phyloP scores from a whole-genome alignment of 129 eudicot genomes.

The Flaveria trinervia region DNA sequence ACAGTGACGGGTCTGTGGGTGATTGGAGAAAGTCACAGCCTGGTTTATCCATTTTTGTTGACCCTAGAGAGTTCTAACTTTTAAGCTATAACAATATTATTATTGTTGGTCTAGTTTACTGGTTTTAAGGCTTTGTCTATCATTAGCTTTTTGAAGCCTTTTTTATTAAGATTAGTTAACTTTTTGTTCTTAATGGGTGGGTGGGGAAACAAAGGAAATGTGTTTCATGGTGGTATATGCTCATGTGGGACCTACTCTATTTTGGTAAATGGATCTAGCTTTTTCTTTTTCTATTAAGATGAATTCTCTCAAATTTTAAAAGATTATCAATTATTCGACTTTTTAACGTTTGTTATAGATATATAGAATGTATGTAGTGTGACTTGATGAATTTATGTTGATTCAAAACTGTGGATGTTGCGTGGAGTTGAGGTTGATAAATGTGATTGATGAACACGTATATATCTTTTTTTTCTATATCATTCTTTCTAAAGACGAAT shows the following conservation, averaged over 20 bases:
- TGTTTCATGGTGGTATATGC: conserved; percentile 31
- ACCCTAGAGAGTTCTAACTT: conserved; percentile 84
- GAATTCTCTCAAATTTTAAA: background rate
- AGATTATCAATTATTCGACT: background rate
- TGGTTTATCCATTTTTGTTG: conserved; percentile 88
- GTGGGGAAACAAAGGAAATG: conserved; percentile 33
- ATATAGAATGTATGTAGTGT: background rate
- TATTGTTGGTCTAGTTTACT: conserved; percentile 28
- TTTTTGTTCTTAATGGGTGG: conserved; percentile 38
- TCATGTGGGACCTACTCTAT: conserved; percentile 19
- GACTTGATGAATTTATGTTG: background rate
- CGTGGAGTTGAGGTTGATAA: background rate
- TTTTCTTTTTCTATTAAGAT: background rate
- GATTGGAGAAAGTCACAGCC: conserved; percentile 98
- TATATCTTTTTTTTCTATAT: background rate
- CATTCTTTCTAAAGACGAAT: background rate
- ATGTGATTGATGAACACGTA: background rate
- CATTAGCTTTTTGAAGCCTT: conserved; percentile 29
- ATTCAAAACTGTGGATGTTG: background rate
- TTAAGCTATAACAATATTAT: conserved; percentile 12
- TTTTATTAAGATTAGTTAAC: conserved; percentile 12
- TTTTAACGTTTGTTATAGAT: background rate
- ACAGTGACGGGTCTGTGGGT: conserved; percentile 89
- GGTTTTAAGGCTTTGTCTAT: conserved; percentile 18
- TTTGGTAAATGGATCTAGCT: conserved; percentile 38